Conservation (phyloP, 805 yeast species). For the Yarrowia phangngaensis region DNA sequence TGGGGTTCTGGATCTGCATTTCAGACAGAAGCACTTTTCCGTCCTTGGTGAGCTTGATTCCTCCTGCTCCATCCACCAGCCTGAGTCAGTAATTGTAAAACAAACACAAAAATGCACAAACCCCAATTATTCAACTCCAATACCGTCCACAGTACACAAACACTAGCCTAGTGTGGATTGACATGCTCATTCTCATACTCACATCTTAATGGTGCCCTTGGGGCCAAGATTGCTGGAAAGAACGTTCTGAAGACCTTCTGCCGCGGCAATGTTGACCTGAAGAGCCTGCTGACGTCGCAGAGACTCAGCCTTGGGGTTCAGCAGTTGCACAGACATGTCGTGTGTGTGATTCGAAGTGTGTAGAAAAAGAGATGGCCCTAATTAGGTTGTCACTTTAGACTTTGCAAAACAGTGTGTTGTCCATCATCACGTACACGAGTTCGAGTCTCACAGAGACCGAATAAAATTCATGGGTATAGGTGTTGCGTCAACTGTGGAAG, state of each 20-base stretch:
- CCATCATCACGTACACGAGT: too few species aligned
- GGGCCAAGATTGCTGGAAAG: constrained; percentile 92
- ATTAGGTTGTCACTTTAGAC: too few species aligned
- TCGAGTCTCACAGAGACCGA: too few species aligned
- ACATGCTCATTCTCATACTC: background rate
- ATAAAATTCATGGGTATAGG: too few species aligned
- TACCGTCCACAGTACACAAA: too few species aligned
- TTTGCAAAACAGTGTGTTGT: too few species aligned
- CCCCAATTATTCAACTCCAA: background rate
- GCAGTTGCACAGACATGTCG: constrained; percentile 56
- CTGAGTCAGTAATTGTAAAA: constrained; percentile 23
- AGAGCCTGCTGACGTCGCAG: constrained; percentile 91
- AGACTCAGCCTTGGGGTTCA: constrained; percentile 98
- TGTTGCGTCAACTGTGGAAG: too few species aligned
- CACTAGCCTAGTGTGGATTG: too few species aligned
- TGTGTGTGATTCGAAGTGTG: constrained; percentile 25
- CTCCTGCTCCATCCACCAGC: constrained; percentile 93
- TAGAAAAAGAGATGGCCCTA: too few species aligned
- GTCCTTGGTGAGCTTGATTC: constrained; percentile 91
- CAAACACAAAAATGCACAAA: background rate
- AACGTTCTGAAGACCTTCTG: constrained; percentile 93
- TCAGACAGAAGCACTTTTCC: constrained; percentile 90
- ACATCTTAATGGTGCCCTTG: constrained; percentile 90
- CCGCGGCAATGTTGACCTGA: constrained; percentile 92
- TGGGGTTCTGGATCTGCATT: constrained; percentile 94